phyloP scores from a whole-genome alignment of 164 flowering plant genomes.

The Vitis rupestris region DNA sequence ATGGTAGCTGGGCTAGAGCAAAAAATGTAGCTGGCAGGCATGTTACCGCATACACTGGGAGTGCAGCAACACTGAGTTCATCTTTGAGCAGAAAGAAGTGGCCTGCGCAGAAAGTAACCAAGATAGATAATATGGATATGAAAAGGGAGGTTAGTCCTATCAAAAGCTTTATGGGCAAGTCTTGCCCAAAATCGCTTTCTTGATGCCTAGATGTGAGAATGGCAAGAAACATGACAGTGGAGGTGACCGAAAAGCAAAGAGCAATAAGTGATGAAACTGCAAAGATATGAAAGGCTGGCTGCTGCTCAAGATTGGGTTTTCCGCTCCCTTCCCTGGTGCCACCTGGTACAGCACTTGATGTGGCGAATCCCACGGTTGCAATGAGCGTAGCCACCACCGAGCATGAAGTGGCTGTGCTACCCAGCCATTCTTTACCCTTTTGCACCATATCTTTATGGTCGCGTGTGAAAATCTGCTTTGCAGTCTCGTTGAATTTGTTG shows the following conservation, averaged over 20 bases:
- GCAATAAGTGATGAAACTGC: conserved; percentile 23
- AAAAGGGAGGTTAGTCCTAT: conserved; percentile 22
- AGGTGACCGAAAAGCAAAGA: conserved; percentile 23
- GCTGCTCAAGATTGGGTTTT: conserved; percentile 6
- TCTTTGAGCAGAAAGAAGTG: conserved; percentile 12
- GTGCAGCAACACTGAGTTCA: neutral
- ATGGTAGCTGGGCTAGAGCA: conserved; percentile 9
- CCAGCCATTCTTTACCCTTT: conserved; percentile 17
- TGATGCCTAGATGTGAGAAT: conserved; percentile 24
- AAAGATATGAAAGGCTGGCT: conserved; percentile 17
- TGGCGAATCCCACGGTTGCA: conserved; percentile 29
- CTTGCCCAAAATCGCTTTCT: conserved; percentile 7
- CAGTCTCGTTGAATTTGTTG: conserved; percentile 15
- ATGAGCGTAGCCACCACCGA: conserved; percentile 27
- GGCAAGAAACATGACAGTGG: conserved; percentile 19
- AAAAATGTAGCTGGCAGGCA: conserved; percentile 12
- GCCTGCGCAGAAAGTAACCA: conserved; percentile 29
- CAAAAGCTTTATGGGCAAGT: conserved; percentile 23
- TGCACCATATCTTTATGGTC: conserved; percentile 8
- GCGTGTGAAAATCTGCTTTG: conserved; percentile 12
- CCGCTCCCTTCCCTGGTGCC: conserved; percentile 19
- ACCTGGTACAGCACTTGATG: conserved; percentile 22
- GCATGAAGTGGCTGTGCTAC: conserved; percentile 24
- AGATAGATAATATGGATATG: conserved; percentile 18
- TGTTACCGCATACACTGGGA: conserved; percentile 6